Base-by-base conservation (phyloP, 805 yeast genomes). In the Jamesozyma hellenica region DNA sequence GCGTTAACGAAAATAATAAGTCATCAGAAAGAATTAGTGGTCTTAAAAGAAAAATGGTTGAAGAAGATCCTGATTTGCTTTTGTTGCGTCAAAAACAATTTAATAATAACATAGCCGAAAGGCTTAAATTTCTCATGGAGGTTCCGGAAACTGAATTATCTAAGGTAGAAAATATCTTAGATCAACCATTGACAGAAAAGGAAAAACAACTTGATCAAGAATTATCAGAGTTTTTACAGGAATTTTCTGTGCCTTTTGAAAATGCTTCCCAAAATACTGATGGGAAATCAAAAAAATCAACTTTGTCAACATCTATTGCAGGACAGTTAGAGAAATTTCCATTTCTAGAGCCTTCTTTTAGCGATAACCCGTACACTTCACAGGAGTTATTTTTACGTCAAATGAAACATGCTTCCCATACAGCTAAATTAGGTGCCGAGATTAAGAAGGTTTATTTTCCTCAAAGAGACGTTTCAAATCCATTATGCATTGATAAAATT, bases 371-470 rank as follows among this genome's bases (percentile, higher is more conserved):
- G 30, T 88, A 84, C 60, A 72, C 94, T 1, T 62, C 67, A 31
- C 86, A 84, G 50, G 96, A 88, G 60, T 69, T 87, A 36, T 79
- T 72, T 46, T 66, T 84, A 45, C 77, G 96, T 56, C 81, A 79
- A 51, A 66, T 75, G 54, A 74, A 77, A 52, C 83, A 81, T 57
- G 67, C 76, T 30, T 56, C 67, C 28, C 65, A 61, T 13, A 66
- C 72, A 19, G 79, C 80, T 3, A 62, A 59, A 27, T 58, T 82
- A 28, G 96, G 96, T 0, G 77, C 94, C 1, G 56, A 64, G 13
- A 51, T 83, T 6, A 60, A 65, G 40, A 68, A 75, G 42, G 78
- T 82, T 6, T 86, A 84, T 56, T 61, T 64, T 39, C 94, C 95
- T 14, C 77, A 79, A 53, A 68, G 72, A 44, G 82, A 82, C 44